Conservation (phyloP, 78 protist species). For the Protostelium mycophagum region DNA sequence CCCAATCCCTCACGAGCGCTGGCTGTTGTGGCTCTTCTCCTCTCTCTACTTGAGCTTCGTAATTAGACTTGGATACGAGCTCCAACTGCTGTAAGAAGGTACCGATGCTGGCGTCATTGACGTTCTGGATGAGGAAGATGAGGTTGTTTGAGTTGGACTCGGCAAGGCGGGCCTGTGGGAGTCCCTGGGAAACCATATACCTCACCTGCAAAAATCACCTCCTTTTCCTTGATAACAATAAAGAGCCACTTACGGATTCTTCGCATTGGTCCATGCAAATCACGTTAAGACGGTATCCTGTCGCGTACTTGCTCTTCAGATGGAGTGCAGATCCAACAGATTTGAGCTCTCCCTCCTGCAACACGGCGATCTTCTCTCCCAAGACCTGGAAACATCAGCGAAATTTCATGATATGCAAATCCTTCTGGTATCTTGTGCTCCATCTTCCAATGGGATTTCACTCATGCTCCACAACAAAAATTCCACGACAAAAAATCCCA, state of each 20-base stretch:
- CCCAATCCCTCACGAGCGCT: neutral
- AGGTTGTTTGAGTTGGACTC: neutral
- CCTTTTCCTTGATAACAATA: no score
- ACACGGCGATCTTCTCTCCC: slow-evolving; percentile 1
- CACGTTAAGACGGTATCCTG: slow-evolving; percentile 51
- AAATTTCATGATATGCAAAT: neutral
- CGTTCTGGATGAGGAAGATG: neutral
- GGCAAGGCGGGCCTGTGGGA: neutral
- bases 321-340: slow-evolving; percentile 59
- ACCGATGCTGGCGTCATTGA: neutral
- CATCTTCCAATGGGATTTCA: no score
- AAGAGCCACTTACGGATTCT: neutral
- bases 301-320: slow-evolving; percentile 42
- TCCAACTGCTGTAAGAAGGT: neutral
- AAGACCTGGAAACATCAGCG: neutral
- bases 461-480: slow-evolving; percentile 66
- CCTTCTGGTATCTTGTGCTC: no score
- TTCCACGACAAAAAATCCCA: neutral
- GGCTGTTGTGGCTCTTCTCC: neutral
- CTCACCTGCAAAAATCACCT: no score
- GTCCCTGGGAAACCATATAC: neutral
- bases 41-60: neutral
- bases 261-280: slow-evolving; percentile 11
- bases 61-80: neutral
- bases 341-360: slow-evolving; percentile 8